Conservation (phyloP, 176 grass and related monocot species). For the Zea mays region Zm-B73-REFERENCE-NAM-5.0 NC_050103.1:174700001-174700500, state of each 20-base stretch:
- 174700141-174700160: background rate
- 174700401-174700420: background rate
- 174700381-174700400: conserved; percentile 1
- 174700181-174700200: background rate
- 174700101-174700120: background rate
- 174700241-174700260: background rate
- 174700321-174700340: background rate
- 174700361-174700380: conserved; percentile 2
- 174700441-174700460: conserved; percentile 97
- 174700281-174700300: background rate
- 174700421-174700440: conserved; percentile 83
- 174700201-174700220: background rate
- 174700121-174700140: background rate
- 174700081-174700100: background rate
- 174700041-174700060: conserved; percentile 99
- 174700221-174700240: background rate
- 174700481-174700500: conserved; percentile 89
- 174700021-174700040: conserved; percentile 96
- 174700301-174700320: background rate
- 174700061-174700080: conserved; percentile 39
- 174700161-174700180: background rate
- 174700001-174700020: conserved; percentile 98
- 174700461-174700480: conserved; percentile 96
- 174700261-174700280: background rate
- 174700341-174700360: background rate